A percentile compares a stretch with the other conserved stretches of the same genome.
Evolutionary conservation across 2,329 filamentous ascomycete genomes (phyloP).

Genomic region (Microcera coccophila): DNA sequence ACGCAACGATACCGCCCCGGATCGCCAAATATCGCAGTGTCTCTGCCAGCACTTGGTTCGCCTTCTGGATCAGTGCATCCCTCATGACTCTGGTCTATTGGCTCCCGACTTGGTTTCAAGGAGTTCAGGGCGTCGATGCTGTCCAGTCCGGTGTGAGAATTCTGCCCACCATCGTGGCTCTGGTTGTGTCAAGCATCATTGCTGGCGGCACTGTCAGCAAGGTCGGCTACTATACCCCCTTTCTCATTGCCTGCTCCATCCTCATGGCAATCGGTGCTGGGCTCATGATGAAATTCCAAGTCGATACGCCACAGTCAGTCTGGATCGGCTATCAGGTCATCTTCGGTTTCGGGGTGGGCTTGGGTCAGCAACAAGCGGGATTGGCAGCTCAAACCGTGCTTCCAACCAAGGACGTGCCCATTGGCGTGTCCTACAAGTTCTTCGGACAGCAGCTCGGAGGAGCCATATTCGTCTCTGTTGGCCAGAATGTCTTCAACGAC

Average conservation of each 20-base stretch:
- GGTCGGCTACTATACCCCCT: conserved; percentile 36
- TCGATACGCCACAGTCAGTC: conserved; percentile 39
- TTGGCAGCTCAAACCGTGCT: conserved; percentile 49
- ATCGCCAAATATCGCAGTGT: conserved; percentile 40
- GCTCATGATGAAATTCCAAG: conserved; percentile 48
- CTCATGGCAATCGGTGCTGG: conserved; percentile 44
- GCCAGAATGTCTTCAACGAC: conserved; percentile 8
- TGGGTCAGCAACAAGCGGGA: conserved; percentile 41
- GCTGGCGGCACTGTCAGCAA: conserved; percentile 37
- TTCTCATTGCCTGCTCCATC: conserved; percentile 37
- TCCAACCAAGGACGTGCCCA: conserved; percentile 41
- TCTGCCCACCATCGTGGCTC: conserved; percentile 46
- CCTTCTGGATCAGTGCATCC: conserved; percentile 43
- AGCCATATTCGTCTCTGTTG: conserved; percentile 9
- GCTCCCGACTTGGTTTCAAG: conserved; percentile 49
- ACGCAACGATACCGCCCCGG: conserved; percentile 41
- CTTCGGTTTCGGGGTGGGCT: conserved; percentile 47
- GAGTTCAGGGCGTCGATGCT: conserved; percentile 45
- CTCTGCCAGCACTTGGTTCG: conserved; percentile 37
- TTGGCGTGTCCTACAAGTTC: conserved; percentile 32
- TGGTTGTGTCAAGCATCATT: conserved; percentile 42
- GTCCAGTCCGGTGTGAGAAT: conserved; percentile 49
- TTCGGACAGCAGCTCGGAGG: conserved; percentile 8
- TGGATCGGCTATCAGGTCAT: conserved; percentile 59
- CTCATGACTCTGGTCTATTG: conserved; percentile 51